A percentile compares a stretch with the other conserved stretches of the same genome.
Evolutionary conservation across 2,329 filamentous ascomycete genomes (phyloP).

Genomic region (Orbilia blumenaviensis): DNA sequence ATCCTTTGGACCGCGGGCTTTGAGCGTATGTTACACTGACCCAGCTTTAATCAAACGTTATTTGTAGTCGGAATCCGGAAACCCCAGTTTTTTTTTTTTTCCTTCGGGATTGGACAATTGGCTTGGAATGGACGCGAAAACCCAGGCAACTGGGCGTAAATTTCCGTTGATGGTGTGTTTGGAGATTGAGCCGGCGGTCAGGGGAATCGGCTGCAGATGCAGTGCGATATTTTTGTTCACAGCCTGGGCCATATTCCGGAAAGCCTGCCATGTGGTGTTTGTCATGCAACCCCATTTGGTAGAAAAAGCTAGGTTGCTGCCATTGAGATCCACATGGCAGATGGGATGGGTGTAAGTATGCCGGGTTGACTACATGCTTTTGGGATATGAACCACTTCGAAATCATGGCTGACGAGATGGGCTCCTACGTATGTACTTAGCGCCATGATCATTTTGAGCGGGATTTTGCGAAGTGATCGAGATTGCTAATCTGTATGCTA

Average conservation of each 20-base stretch:
- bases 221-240: neutral
- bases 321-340: constrained; percentile 16
- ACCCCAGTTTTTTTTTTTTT: neutral
- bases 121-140: neutral
- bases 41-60: neutral
- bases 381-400: no score
- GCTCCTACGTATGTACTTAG: no score
- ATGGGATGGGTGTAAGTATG: neutral
- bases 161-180: neutral
- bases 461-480: neutral
- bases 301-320: neutral
- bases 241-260: neutral
- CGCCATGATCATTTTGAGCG: neutral
- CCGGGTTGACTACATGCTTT: no score
- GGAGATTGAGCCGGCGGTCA: neutral
- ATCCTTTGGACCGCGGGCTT: neutral
- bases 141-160: neutral
- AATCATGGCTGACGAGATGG: no score
- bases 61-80: neutral
- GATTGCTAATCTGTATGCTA: neutral
- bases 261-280: constrained; percentile 8
- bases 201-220: neutral
- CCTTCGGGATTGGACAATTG: neutral
- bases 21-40: neutral
- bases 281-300: constrained; percentile 4